Conservation (phyloP, 148 eudicot species). For the Chenopodium quinoa region DNA sequence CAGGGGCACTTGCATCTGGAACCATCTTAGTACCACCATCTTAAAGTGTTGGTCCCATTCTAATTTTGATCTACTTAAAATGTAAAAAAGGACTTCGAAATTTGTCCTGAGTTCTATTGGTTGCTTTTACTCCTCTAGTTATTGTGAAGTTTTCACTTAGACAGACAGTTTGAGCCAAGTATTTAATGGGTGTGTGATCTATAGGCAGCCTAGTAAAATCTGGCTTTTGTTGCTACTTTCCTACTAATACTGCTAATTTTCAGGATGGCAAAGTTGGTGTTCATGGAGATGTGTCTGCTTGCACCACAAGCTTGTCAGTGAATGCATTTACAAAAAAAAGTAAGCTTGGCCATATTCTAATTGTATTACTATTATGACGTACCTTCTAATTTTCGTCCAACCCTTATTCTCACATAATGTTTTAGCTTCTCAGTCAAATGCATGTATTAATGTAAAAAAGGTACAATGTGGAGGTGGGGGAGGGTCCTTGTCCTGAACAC, state of each 20-base stretch:
- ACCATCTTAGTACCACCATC: background rate
- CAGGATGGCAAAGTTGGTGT: slow-evolving; percentile 35
- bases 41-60: background rate
- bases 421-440: background rate
- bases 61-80: background rate
- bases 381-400: background rate
- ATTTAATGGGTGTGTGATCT: no score
- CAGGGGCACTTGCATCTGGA: background rate
- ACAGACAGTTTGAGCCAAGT: background rate
- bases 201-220: background rate
- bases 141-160: background rate
- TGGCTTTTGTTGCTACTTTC: background rate
- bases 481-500: background rate
- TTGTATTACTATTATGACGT: background rate
- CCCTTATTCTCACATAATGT: background rate
- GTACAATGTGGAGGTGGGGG: background rate
- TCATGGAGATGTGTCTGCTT: slow-evolving; percentile 27
- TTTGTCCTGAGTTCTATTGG: background rate
- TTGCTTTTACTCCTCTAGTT: background rate
- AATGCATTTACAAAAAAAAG: slow-evolving; percentile 48
- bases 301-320: slow-evolving; percentile 28
- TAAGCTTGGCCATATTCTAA: slow-evolving; percentile 20
- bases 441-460: background rate
- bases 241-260: slow-evolving; percentile 21
- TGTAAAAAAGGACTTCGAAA: no score